Evolutionary conservation across 2,329 filamentous ascomycete species (phyloP).

Genomic region (Ophiosphaerella narmari): DNA sequence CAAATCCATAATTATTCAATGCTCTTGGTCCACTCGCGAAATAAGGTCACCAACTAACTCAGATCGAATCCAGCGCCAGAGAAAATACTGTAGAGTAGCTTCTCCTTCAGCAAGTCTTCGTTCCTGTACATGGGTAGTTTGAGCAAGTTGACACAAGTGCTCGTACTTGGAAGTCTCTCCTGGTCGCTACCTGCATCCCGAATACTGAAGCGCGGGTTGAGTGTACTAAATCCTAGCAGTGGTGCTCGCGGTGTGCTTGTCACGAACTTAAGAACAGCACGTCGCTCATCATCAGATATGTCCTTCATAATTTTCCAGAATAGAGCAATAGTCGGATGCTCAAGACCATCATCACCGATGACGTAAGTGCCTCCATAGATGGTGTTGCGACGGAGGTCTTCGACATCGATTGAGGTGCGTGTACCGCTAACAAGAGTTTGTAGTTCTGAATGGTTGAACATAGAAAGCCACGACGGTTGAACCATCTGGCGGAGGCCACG

Average conservation of each 20-base stretch:
- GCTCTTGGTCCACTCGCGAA: no score
- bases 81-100: constrained; percentile 86
- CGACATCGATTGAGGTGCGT: constrained; percentile 80
- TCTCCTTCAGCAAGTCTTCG: constrained; percentile 69
- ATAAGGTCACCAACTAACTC: constrained; percentile 19
- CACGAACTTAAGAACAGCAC: constrained; percentile 92
- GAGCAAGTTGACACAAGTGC: constrained; percentile 92
- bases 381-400: constrained; percentile 83
- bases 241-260: constrained; percentile 91
- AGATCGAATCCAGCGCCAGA: constrained; percentile 89
- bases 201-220: constrained; percentile 88
- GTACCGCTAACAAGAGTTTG: constrained; percentile 93
- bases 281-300: constrained; percentile 75
- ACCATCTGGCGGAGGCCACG: constrained; percentile 86
- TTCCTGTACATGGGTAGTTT: constrained; percentile 84
- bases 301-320: constrained; percentile 90
- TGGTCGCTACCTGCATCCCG: constrained; percentile 79
- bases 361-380: constrained; percentile 85
- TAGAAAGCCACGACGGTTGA: constrained; percentile 88
- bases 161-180: constrained; percentile 83
- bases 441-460: constrained; percentile 97
- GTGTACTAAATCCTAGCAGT: constrained; percentile 81
- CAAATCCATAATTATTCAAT: no score
- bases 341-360: constrained; percentile 83
- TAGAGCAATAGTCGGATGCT: constrained; percentile 82